Conservation (phyloP, 2,329 filamentous ascomycete species). For the Xylaria digitata region DNA sequence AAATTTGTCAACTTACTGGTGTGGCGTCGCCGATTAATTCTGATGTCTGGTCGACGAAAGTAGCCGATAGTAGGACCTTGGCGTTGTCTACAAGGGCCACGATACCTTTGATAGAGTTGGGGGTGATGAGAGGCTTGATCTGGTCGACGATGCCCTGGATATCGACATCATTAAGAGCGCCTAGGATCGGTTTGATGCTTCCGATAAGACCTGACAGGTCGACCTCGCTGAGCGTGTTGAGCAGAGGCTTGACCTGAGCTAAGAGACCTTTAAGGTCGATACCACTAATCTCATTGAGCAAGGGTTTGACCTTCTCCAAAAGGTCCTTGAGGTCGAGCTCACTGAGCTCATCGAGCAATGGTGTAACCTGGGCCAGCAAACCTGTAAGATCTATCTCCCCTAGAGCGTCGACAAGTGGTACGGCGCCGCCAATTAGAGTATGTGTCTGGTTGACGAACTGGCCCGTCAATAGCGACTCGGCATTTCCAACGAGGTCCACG, state of each 20-base stretch:
- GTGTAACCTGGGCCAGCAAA: slow-evolving; percentile 52
- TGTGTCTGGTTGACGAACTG: slow-evolving; percentile 57
- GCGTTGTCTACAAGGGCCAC: slow-evolving; percentile 55
- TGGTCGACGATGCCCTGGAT: slow-evolving; percentile 52
- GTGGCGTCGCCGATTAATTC: slow-evolving; percentile 58
- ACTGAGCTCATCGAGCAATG: slow-evolving; percentile 52
- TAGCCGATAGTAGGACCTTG: slow-evolving; percentile 52
- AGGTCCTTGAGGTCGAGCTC: slow-evolving; percentile 44
- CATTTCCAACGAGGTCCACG: slow-evolving; percentile 53
- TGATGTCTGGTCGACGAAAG: slow-evolving; percentile 56
- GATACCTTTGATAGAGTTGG: slow-evolving; percentile 53
- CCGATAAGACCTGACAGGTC: slow-evolving; percentile 30
- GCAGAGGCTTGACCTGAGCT: slow-evolving; percentile 52
- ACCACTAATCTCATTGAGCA: slow-evolving; percentile 41
- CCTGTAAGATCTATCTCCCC: slow-evolving; percentile 53
- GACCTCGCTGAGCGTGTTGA: slow-evolving; percentile 41
- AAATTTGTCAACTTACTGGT: slow-evolving; percentile 50
- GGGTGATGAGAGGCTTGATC: slow-evolving; percentile 56
- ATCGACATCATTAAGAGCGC: slow-evolving; percentile 54
- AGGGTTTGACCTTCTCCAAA: slow-evolving; percentile 44
- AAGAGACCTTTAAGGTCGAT: slow-evolving; percentile 53
- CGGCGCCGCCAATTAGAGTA: slow-evolving; percentile 51
- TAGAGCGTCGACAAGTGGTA: slow-evolving; percentile 53
- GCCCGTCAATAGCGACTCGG: slow-evolving; percentile 53
- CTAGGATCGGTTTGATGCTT: slow-evolving; percentile 52